Percentiles rank a stretch among this genome's conserved stretches.
phyloP scores from a whole-genome alignment of 495 filamentous ascomycete genomes.

The Penicillium soppii region DNA sequence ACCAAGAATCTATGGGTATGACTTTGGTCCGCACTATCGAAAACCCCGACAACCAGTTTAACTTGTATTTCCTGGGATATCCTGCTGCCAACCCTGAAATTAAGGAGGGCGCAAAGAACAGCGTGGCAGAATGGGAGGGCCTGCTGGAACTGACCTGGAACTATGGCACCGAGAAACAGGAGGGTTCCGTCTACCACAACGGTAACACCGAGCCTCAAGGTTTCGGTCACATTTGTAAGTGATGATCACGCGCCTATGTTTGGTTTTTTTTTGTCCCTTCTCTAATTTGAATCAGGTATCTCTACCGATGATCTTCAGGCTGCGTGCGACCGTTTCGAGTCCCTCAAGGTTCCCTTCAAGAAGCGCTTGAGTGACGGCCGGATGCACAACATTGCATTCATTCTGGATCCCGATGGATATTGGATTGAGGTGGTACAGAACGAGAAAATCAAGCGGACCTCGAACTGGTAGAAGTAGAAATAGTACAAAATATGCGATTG shows the following conservation, averaged over 20 bases:
- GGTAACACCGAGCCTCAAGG: constrained; percentile 91
- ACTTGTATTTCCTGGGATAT: constrained; percentile 92
- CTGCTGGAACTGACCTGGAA: constrained; percentile 94
- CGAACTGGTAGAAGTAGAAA: constrained; percentile 38
- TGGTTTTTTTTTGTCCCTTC: constrained; percentile 75
- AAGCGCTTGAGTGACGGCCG: constrained; percentile 88
- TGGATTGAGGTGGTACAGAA: constrained; percentile 90
- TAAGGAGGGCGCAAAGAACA: constrained; percentile 52
- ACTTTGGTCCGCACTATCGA: constrained; percentile 69
- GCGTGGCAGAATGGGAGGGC: constrained; percentile 70
- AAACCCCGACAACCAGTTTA: constrained; percentile 70
- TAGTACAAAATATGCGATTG: not conserved
- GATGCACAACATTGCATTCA: constrained; percentile 94
- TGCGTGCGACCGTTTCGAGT: constrained; percentile 83
- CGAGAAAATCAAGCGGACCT: constrained; percentile 47
- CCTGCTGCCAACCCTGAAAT: constrained; percentile 43
- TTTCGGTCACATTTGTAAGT: constrained; percentile 85
- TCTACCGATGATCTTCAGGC: constrained; percentile 87
- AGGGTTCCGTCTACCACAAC: constrained; percentile 82
- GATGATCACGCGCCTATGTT: constrained; percentile 64
- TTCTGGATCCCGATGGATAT: constrained; percentile 90
- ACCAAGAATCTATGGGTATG: constrained; percentile 90
- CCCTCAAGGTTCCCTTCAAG: constrained; percentile 82
- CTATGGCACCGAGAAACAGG: constrained; percentile 91
- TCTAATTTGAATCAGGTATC: constrained; percentile 53